Evolutionary conservation across 2,329 filamentous ascomycete genomes (phyloP).

Genomic region (Raffaelea albimanens): DNA sequence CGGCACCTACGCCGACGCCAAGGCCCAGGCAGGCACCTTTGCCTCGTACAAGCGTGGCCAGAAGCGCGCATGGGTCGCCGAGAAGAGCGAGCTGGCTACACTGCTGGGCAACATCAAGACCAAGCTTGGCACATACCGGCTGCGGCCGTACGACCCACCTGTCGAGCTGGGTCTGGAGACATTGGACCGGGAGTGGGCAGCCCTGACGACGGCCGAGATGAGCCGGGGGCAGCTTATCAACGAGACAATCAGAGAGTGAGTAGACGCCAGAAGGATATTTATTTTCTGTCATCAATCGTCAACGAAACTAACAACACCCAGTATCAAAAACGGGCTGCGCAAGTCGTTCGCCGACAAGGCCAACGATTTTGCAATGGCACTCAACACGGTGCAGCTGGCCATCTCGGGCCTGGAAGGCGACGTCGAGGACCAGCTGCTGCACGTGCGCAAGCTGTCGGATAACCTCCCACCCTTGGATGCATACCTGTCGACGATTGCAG

Average conservation of each 20-base stretch:
- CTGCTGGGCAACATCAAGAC: conserved; percentile 97
- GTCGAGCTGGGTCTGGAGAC: conserved; percentile 71
- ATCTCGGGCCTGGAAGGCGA: conserved; percentile 97
- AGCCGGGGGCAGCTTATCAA: conserved; percentile 88
- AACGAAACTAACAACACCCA: too few species aligned
- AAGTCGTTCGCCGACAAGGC: conserved; percentile 95
- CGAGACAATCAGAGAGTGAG: conserved; percentile 89
- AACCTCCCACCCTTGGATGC: conserved; percentile 84
- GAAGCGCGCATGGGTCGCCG: conserved; percentile 93
- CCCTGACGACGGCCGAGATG: conserved; percentile 75
- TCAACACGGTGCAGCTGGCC: conserved; percentile 89
- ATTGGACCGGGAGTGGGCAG: conserved; percentile 74
- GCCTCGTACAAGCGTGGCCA: conserved; percentile 80
- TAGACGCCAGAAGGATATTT: too few species aligned
- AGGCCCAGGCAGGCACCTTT: conserved; percentile 74
- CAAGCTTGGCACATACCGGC: conserved; percentile 87
- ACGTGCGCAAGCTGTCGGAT: conserved; percentile 75
- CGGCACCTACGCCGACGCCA: conserved; percentile 87
- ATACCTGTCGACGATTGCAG: conserved; percentile 80
- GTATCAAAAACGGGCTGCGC: conserved; percentile 90
- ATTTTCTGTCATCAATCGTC: too few species aligned
- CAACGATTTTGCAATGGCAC: conserved; percentile 90
- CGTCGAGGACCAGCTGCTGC: conserved; percentile 84
- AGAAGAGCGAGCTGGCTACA: conserved; percentile 92
- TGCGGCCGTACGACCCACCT: conserved; percentile 86